Evolutionary conservation across 805 yeast genomes (phyloP), one percentile per base, ranked within the genome.

Genomic region (Kodamaea jinghongensis): DNA sequence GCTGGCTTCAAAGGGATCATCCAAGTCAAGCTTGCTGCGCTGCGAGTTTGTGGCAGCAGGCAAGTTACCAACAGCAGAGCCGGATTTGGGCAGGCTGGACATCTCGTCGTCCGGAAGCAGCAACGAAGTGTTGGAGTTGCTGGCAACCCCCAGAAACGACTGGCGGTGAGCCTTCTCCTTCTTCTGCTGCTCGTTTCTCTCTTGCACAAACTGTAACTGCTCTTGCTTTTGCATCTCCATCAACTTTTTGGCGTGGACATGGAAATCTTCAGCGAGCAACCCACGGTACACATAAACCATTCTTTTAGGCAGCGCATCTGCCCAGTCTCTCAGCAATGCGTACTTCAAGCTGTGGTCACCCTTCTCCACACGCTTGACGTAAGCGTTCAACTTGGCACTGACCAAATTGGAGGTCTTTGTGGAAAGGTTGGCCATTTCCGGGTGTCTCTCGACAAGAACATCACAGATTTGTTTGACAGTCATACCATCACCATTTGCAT

Each of bases 381-480:
- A 86, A 13, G 93, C 93, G 57, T 86, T 86, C 50, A 86, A 67
- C 57, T 86, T 86, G 13, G 95, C 95, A 49, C 86, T 77, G 2
- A 86, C 90, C 49, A 86, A 61, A 56, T 86, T 86, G 17, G 91
- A 83, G 11, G 91, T 81, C 54, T 86, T 86, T 13, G 91, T 81
- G 3, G 89, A 82, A 43, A 86, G 61, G 44, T 79, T 83, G 4
- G 89, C 85, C 89, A 85, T 86, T 36, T 84, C 89, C 1, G 95
- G 95, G 57, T 86, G 91, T 50, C 77, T 74, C 41, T 79, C 86
- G 36, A 80, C 67, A 34, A 86, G 67, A 42, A 81, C 75, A 58
- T 86, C 95, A 63, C 95, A 86, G 43, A 86, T 76, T 56, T 86
- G 95, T 55, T 86, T 86, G 23, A 86, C 95, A n/a, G 95, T 86